Percentiles rank a stretch among this genome's conserved stretches.
Conservation (phyloP, 352 stramenopile genomes). For the Globisporangium cederbergense region DNA sequence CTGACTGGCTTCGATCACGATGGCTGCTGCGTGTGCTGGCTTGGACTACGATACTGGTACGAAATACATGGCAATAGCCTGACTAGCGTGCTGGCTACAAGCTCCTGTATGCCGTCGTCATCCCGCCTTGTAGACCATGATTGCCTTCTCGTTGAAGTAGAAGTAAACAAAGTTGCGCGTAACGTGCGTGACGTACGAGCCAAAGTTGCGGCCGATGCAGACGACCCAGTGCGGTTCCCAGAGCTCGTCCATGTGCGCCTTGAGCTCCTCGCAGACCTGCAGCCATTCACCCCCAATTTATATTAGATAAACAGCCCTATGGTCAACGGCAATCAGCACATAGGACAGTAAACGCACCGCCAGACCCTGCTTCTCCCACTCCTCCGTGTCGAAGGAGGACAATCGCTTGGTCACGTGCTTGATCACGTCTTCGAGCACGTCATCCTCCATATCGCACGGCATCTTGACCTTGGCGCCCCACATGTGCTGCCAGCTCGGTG, state of each 20-base stretch:
- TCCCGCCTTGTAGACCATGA: slow-evolving; percentile 87
- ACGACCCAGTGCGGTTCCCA: slow-evolving; percentile 86
- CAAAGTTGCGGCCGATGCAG: slow-evolving; percentile 90
- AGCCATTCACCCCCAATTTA: not conserved
- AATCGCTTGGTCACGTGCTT: slow-evolving; percentile 66
- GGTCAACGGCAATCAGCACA: too few relatives aligned
- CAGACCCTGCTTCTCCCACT: slow-evolving; percentile 81
- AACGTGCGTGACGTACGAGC: slow-evolving; percentile 92
- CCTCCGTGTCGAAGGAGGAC: slow-evolving; percentile 70
- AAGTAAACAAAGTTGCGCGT: slow-evolving; percentile 92
- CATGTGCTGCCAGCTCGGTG: slow-evolving; percentile 85
- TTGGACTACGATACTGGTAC: too few relatives aligned
- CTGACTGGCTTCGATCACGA: not conserved
- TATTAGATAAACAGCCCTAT: too few relatives aligned
- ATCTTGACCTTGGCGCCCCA: slow-evolving; percentile 86
- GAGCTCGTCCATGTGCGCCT: slow-evolving; percentile 64
- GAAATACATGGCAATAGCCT: too few relatives aligned
- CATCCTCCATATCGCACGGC: slow-evolving; percentile 87
- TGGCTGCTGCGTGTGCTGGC: not conserved
- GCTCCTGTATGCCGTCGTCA: slow-evolving; percentile 20
- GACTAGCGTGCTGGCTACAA: not conserved
- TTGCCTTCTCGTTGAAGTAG: slow-evolving; percentile 85
- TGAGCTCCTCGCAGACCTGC: slow-evolving; percentile 79
- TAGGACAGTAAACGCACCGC: slow-evolving; percentile 25
- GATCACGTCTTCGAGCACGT: slow-evolving; percentile 85